Percentiles rank a stretch among this genome's conserved stretches.
Evolutionary conservation across 1,139 yeast genomes (phyloP).

Genomic region (Yamadazyma taylorii): DNA sequence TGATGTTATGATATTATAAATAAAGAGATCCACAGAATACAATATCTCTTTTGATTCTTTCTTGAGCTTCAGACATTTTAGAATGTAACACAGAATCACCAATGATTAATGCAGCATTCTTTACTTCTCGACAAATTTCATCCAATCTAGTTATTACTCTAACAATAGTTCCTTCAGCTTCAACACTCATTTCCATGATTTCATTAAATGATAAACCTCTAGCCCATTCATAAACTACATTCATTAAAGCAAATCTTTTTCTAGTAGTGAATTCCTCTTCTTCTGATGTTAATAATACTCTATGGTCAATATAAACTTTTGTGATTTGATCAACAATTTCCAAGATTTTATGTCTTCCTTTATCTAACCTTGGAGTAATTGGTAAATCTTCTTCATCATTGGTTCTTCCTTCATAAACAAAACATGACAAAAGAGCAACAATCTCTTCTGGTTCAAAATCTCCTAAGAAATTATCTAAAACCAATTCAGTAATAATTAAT

Average conservation of each 20-base stretch:
- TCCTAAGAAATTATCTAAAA: slow-evolving; percentile 87
- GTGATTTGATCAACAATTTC: slow-evolving; percentile 68
- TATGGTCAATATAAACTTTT: slow-evolving; percentile 62
- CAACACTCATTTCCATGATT: slow-evolving; percentile 83
- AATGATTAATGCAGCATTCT: slow-evolving; percentile 89
- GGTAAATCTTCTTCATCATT: slow-evolving; percentile 58
- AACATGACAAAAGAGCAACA: slow-evolving; percentile 86
- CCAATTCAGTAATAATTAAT: slow-evolving; percentile 81
- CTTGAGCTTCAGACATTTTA: slow-evolving; percentile 92
- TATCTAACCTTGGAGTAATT: slow-evolving; percentile 80
- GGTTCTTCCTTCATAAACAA: slow-evolving; percentile 87
- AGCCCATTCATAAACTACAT: slow-evolving; percentile 98
- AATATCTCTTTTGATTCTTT: slow-evolving; percentile 90
- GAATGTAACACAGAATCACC: slow-evolving; percentile 88
- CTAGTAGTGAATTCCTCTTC: slow-evolving; percentile 83
- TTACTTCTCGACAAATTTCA: slow-evolving; percentile 93
- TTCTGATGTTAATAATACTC: slow-evolving; percentile 76
- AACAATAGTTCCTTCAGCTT: slow-evolving; percentile 97
- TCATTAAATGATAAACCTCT: slow-evolving; percentile 89
- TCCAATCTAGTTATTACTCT: slow-evolving; percentile 92
- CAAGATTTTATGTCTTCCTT: slow-evolving; percentile 69
- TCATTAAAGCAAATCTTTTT: slow-evolving; percentile 85
- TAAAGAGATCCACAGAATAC: slow-evolving; percentile 96
- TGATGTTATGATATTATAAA: slow-evolving; percentile 39
- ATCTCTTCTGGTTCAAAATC: slow-evolving; percentile 95